Conservation (phyloP, 805 yeast genomes). For the Saccharomycopsis sp. region DNA sequence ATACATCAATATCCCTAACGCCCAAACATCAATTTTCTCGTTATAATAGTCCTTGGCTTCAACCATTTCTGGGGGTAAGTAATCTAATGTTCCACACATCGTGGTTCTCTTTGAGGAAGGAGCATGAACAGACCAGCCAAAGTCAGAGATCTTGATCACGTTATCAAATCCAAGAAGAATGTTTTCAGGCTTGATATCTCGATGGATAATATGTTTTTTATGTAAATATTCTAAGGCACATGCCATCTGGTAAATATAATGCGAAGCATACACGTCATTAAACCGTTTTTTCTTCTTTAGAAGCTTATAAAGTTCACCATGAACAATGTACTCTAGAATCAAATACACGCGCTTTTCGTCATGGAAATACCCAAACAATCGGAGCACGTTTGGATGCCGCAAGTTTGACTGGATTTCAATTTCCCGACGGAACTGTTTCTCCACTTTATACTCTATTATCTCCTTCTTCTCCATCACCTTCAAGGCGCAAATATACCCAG, state of each 20-base stretch:
- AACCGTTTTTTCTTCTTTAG: constrained; percentile 61
- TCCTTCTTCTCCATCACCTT: constrained; percentile 87
- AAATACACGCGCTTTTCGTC: constrained; percentile 76
- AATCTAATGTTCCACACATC: constrained; percentile 91
- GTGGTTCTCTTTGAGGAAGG: constrained; percentile 59
- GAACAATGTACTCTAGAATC: constrained; percentile 74
- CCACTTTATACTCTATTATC: constrained; percentile 64
- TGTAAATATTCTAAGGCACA: constrained; percentile 74
- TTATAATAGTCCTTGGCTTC: constrained; percentile 68
- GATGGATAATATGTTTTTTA: constrained; percentile 69
- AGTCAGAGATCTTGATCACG: constrained; percentile 77
- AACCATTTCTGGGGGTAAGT: constrained; percentile 91
- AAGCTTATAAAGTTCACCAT: constrained; percentile 80
- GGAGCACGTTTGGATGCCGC: constrained; percentile 68
- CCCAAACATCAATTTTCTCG: constrained; percentile 80
- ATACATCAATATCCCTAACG: constrained; percentile 78
- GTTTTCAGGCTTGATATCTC: constrained; percentile 93
- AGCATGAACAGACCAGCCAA: constrained; percentile 89
- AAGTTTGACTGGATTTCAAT: constrained; percentile 82
- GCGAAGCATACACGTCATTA: constrained; percentile 64
- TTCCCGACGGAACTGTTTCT: constrained; percentile 81
- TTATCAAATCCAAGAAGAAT: constrained; percentile 71
- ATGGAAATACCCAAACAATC: constrained; percentile 77
- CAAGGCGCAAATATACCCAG: constrained; percentile 81
- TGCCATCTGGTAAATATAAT: constrained; percentile 77